Conservation (phyloP, 306 rosid species). For the Benincasa hispida region DNA sequence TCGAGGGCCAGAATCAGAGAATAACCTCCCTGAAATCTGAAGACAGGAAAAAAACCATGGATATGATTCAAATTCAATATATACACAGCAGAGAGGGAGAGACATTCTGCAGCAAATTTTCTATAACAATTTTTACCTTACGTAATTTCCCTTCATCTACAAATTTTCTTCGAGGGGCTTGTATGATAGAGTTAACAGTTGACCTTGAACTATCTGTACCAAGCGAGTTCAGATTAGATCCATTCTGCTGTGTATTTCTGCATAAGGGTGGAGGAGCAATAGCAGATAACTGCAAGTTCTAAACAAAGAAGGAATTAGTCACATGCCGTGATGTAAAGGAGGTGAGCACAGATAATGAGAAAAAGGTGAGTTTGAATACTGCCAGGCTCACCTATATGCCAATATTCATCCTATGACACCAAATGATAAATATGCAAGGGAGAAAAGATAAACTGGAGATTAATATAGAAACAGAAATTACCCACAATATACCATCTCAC, state of each 20-base stretch:
- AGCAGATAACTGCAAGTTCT: constrained; percentile 55
- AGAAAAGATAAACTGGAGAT: not conserved
- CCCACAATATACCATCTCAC: not conserved
- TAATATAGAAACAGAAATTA: not conserved
- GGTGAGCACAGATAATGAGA: not conserved
- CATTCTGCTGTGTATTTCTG: constrained; percentile 61
- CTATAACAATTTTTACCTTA: constrained; percentile 40
- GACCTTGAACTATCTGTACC: constrained; percentile 67
- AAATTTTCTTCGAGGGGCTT: constrained; percentile 89
- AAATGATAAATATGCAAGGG: not conserved
- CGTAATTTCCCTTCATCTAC: constrained; percentile 96
- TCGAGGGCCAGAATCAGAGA: constrained; percentile 89
- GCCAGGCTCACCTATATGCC: not conserved
- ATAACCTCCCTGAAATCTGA: constrained; percentile 85
- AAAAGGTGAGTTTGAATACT: not conserved
- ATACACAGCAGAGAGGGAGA: not conserved
- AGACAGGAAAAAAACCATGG: not conserved
- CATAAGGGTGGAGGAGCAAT: constrained; percentile 83
- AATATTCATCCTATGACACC: not conserved
- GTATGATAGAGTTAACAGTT: constrained; percentile 69
- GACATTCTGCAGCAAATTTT: not conserved
- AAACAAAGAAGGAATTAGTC: constrained; percentile 19
- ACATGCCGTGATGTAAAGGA: not conserved
- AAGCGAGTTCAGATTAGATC: constrained; percentile 43
- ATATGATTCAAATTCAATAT: not conserved